Percentiles rank a stretch among this genome's conserved stretches.
phyloP scores from a whole-genome alignment of 441 rosid genomes.

The Kokia cookei region DNA sequence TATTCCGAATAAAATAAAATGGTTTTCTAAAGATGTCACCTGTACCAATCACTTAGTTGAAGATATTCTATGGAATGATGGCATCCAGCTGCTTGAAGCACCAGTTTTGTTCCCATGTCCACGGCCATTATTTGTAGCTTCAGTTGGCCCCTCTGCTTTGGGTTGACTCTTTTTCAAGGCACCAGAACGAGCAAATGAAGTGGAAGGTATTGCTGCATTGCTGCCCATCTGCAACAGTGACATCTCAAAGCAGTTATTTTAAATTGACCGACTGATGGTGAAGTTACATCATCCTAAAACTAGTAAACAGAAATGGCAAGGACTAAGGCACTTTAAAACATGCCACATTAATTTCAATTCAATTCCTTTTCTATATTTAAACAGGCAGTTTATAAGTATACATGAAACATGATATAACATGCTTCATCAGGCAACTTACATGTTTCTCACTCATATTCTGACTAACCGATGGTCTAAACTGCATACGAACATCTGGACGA shows the following conservation, averaged over 20 bases:
- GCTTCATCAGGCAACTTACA: constrained; percentile 11
- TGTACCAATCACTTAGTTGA: constrained; percentile 28
- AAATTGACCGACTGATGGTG: not conserved
- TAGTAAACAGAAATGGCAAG: not conserved
- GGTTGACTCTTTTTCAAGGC: constrained; percentile 7
- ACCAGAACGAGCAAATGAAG: constrained; percentile 17
- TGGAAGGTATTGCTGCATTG: constrained; percentile 15
- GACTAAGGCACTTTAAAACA: not conserved
- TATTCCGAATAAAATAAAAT: not conserved
- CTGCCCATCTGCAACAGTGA: constrained; percentile 11
- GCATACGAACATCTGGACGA: constrained; percentile 14
- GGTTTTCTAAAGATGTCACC: not conserved
- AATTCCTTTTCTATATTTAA: not conserved
- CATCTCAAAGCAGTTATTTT: not conserved
- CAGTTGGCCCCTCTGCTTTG: constrained; percentile 16
- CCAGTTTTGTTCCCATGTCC: constrained; percentile 26
- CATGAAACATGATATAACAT: not conserved
- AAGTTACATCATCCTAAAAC: not conserved
- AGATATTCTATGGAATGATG: constrained; percentile 26
- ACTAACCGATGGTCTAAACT: constrained; percentile 7
- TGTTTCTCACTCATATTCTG: constrained; percentile 13
- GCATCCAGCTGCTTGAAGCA: constrained; percentile 35
- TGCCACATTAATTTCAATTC: not conserved
- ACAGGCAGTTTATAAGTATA: not conserved
- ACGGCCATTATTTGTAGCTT: constrained; percentile 15